Evolutionary conservation across 371 early-diverging fungal genomes (phyloP), one percentile per base, ranked within the genome.

Genomic region (Blastocladiella emersonii): DNA sequence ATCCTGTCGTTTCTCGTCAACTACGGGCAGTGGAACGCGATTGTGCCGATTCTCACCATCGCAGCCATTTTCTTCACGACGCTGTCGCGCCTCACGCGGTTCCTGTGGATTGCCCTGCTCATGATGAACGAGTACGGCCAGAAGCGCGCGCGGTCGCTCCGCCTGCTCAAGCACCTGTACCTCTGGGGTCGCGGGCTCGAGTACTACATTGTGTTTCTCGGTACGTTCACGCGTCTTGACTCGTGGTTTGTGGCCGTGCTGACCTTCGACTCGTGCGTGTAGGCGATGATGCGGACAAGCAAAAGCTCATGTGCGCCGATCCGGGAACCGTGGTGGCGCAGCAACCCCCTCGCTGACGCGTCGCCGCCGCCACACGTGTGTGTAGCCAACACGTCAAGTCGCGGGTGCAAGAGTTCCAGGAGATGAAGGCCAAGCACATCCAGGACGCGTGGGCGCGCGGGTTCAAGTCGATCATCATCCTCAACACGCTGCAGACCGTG

Each of bases 351-450:
- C 27, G 5, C 15, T 27, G 8, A 30, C 27, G 32, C 55, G 8
- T 55, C 8, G 5, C 8, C 55, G 8, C 34, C 34, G 27, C n/a
- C n/a, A n/a, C n/a, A n/a, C n/a, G n/a, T n/a, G 56, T 34, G 4
- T 57, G n/a, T 19, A 59, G 59, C 19, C 41, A 59, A 59, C 59
- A 59, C 8, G 32, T 59, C 44, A 41, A 41, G 59, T 59, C 59
- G 8, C 37, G 43, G 1, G 59, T 59, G 43, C 59, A 37, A 21
- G 59, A 59, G 12, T 37, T 59, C 15, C 41, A 59, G 32, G 43
- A 59, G 27, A 41, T 43, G 59, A 59, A 37, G 25, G 37, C 59
- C 3, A 34, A 43, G 41, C 44, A 41, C 44, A 43, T 59, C 19
- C 37, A 43, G 8, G 59, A 37, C 13, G 41, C 41, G 25, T 59